Conservation (phyloP, 306 rosid genomes). For the Fragaria iinumae region DNA sequence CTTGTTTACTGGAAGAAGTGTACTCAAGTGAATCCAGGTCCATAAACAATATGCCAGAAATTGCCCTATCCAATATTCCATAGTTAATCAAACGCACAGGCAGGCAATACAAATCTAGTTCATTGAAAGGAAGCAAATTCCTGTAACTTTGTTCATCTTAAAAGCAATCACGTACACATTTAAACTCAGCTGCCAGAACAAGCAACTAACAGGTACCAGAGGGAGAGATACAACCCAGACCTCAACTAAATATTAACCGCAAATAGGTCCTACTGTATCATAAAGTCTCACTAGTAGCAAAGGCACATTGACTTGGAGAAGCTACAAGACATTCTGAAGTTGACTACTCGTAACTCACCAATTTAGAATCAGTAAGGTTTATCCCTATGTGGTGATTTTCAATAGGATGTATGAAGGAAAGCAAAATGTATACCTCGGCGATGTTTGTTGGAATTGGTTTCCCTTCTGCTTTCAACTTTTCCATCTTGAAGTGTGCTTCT, state of each 20-base stretch:
- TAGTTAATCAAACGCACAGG: not conserved
- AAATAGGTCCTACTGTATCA: not conserved
- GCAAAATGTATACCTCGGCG: slow-evolving; percentile 44
- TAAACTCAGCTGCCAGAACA: not conserved
- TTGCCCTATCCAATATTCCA: not conserved
- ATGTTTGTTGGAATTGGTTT: slow-evolving; percentile 77
- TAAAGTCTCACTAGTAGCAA: not conserved
- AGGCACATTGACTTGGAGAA: not conserved
- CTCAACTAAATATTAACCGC: not conserved
- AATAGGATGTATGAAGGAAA: slow-evolving; percentile 8
- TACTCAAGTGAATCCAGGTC: not conserved
- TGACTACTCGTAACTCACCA: not conserved
- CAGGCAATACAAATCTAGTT: not conserved
- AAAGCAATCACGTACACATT: not conserved
- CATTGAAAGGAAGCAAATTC: not conserved
- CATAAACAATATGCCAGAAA: not conserved
- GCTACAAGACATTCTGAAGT: not conserved
- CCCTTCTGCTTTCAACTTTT: slow-evolving; percentile 72
- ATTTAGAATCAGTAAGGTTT: not conserved
- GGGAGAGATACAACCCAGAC: not conserved
- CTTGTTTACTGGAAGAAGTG: not conserved
- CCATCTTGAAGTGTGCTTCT: slow-evolving; percentile 80
- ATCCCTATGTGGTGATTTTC: not conserved
- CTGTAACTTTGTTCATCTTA: not conserved
- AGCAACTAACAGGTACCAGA: not conserved